phyloP scores from a whole-genome alignment of 306 rosid species.

The Alnus rubra region DNA sequence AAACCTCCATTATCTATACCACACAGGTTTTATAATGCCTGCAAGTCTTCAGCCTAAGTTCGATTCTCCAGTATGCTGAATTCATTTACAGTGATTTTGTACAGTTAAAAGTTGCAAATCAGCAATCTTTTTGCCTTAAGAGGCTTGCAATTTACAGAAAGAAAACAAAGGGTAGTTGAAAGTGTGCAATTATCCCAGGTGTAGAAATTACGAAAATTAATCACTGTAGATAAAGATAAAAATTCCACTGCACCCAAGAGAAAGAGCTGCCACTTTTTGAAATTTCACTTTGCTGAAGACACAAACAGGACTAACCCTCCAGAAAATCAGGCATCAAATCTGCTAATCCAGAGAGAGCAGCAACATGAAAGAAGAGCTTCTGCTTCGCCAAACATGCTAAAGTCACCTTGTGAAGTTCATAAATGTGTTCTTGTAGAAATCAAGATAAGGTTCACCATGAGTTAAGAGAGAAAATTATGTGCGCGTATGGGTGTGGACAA shows the following conservation, averaged over 20 bases:
- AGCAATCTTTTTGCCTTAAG: background rate
- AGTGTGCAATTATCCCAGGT: slow-evolving; percentile 3
- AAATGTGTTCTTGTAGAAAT: background rate
- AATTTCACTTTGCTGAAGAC: slow-evolving; percentile 20
- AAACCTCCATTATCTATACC: background rate
- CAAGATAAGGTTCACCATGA: background rate
- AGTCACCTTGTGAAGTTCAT: background rate
- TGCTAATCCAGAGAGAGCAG: slow-evolving; percentile 6
- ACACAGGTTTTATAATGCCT: background rate
- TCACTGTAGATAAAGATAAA: background rate
- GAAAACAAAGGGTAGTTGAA: slow-evolving; percentile 5
- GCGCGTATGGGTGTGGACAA: background rate
- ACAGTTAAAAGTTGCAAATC: background rate
- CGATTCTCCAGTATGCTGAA: background rate
- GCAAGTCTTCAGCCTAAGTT: background rate
- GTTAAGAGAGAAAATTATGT: background rate
- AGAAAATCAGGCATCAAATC: slow-evolving; percentile 14
- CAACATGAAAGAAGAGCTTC: background rate
- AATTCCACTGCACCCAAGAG: slow-evolving; percentile 14
- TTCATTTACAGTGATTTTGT: background rate
- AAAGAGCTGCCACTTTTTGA: background rate
- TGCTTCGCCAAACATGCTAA: background rate
- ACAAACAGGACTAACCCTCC: slow-evolving; percentile 1
- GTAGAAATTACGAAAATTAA: slow-evolving; percentile 2
- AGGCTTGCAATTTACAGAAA: background rate